These are phyloP conservation scores for Amanita brunnescens DNA, from an alignment of 768 basidiomycete genomes.

Conservation along the genomic window DNA sequence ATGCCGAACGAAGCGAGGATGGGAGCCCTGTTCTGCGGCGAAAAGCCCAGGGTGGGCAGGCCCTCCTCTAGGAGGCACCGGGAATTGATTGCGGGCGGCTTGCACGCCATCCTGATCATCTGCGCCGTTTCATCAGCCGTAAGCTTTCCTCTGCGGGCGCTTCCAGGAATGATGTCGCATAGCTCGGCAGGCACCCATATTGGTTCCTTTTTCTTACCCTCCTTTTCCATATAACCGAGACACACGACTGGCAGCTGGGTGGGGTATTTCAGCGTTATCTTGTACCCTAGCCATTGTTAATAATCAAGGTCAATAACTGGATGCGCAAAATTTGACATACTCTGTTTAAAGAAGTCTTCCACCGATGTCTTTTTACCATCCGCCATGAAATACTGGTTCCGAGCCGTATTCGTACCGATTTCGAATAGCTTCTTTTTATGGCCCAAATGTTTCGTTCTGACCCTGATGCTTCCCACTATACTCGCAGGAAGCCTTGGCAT, in stretches of 20 bases:
- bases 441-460: slow-evolving; percentile 4
- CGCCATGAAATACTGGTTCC: slow-evolving; percentile 24
- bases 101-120: slow-evolving; percentile 70
- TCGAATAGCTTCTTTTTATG: slow-evolving; percentile 6
- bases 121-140: slow-evolving; percentile 48
- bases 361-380: slow-evolving; percentile 48
- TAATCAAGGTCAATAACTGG: slow-evolving; percentile 39
- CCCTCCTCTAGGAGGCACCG: slow-evolving; percentile 2
- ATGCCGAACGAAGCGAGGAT: slow-evolving; percentile 48
- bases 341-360: slow-evolving; percentile 41
- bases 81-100: slow-evolving; percentile 34
- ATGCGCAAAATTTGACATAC: slow-evolving; percentile 15
- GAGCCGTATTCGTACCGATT: slow-evolving; percentile 11
- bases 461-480: slow-evolving; percentile 3
- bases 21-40: slow-evolving; percentile 28
- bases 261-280: slow-evolving; percentile 13
- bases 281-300: slow-evolving; percentile 21
- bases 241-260: slow-evolving; percentile 28
- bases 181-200: slow-evolving; percentile 57
- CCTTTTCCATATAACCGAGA: slow-evolving; percentile 38
- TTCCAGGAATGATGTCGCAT: slow-evolving; percentile 53
- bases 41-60: slow-evolving; percentile 1
- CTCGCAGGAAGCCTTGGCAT: slow-evolving; percentile 15
- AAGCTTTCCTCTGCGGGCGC: slow-evolving; percentile 52
- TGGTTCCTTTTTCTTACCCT: slow-evolving; percentile 27